Evolutionary conservation across 1,284 basidiomycete genomes (phyloP).

Genomic region (Anthracocystis walkeri): DNA sequence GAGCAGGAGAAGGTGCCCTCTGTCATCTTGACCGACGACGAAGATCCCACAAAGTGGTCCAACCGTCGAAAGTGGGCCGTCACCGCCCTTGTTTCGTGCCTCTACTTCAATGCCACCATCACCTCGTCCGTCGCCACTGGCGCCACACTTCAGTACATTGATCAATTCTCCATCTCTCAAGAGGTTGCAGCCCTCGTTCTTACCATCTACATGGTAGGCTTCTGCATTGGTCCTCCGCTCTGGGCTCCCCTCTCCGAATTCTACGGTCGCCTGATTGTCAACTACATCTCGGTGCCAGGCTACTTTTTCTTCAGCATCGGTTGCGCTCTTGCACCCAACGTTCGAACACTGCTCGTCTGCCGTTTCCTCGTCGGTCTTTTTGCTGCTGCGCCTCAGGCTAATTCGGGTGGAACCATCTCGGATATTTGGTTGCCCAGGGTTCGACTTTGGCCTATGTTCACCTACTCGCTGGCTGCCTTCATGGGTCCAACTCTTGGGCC

Average conservation of each 20-base stretch:
- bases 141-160: conserved; percentile 34
- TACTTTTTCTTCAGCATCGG: conserved; percentile 55
- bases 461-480: conserved; percentile 48
- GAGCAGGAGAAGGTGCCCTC: conserved; percentile 13
- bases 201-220: conserved; percentile 52
- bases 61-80: conserved; percentile 34
- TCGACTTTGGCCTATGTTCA: conserved; percentile 51
- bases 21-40: conserved; percentile 34
- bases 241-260: conserved; percentile 57
- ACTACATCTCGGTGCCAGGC: conserved; percentile 42
- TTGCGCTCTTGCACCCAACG: conserved; percentile 45
- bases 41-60: conserved; percentile 41
- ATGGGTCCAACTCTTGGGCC: conserved; percentile 44
- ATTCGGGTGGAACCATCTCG: conserved; percentile 40
- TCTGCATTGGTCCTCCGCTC: conserved; percentile 54
- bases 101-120: conserved; percentile 45
- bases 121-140: conserved; percentile 44
- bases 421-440: conserved; percentile 40
- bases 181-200: conserved; percentile 38
- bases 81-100: conserved; percentile 39
- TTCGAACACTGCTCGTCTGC: conserved; percentile 43
- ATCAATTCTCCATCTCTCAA: conserved; percentile 34
- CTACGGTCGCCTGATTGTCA: conserved; percentile 52
- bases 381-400: conserved; percentile 46
- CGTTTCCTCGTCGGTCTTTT: conserved; percentile 54